These are phyloP conservation scores for Talaromyces sp. DNA, from an alignment of 2,329 filamentous ascomycete genomes.

Conservation along the genomic window DNA sequence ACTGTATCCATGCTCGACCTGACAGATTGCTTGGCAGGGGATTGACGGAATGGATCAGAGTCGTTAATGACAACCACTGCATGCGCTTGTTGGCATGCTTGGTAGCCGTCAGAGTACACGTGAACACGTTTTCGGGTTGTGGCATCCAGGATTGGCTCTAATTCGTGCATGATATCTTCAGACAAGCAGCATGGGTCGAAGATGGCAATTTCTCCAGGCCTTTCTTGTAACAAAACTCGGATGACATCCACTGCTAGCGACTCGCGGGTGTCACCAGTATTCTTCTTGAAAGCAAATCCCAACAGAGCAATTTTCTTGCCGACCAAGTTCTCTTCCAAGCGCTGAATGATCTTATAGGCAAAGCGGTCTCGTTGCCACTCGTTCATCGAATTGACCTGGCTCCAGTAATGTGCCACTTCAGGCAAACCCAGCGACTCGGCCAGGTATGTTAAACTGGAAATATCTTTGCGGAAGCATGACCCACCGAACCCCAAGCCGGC, in stretches of 20 bases:
- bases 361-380: slow-evolving; percentile 70
- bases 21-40: slow-evolving; percentile 9
- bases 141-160: slow-evolving; percentile 25
- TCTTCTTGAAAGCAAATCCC: slow-evolving; percentile 76
- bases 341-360: slow-evolving; percentile 60
- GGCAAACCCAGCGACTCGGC: slow-evolving; percentile 65
- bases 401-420: slow-evolving; percentile 74
- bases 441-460: slow-evolving; percentile 69
- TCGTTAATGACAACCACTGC: slow-evolving; percentile 53
- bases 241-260: slow-evolving; percentile 66
- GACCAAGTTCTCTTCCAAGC: slow-evolving; percentile 64
- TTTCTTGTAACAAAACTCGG: slow-evolving; percentile 61
- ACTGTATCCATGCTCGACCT: background rate
- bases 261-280: slow-evolving; percentile 71
- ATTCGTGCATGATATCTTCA: slow-evolving; percentile 39
- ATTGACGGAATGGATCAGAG: slow-evolving; percentile 51
- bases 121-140: slow-evolving; percentile 27
- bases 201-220: slow-evolving; percentile 60
- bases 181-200: slow-evolving; percentile 58
- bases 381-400: slow-evolving; percentile 70
- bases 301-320: slow-evolving; percentile 70
- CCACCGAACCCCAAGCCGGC: slow-evolving; percentile 75
- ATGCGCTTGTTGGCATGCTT: slow-evolving; percentile 45
- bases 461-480: slow-evolving; percentile 78
- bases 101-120: slow-evolving; percentile 43